These are phyloP conservation scores for Saccharomyces eubayanus DNA, from an alignment of 805 yeast species.

Conservation along the genomic window DNA sequence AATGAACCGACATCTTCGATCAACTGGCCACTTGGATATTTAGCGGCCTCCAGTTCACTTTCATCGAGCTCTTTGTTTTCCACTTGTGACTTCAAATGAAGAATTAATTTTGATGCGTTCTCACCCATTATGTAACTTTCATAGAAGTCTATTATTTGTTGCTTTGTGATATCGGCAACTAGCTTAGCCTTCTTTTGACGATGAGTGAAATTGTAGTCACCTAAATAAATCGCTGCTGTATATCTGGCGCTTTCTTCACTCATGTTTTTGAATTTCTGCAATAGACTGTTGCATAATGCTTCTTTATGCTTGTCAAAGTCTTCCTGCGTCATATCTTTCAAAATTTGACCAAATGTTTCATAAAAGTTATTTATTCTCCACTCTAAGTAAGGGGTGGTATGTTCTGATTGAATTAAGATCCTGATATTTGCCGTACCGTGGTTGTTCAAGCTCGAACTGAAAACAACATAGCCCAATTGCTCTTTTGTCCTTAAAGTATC, in stretches of 20 bases:
- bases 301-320: constrained; percentile 63
- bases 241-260: constrained; percentile 63
- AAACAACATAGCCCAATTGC: constrained; percentile 91
- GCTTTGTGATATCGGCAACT: constrained; percentile 45
- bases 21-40: constrained; percentile 42
- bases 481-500: constrained; percentile 86
- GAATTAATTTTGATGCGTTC: constrained; percentile 38
- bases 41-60: constrained; percentile 16
- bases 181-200: constrained; percentile 49
- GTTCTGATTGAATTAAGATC: constrained; percentile 76
- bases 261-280: constrained; percentile 68
- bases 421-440: constrained; percentile 56
- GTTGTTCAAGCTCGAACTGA: constrained; percentile 60
- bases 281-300: constrained; percentile 56
- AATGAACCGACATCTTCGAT: constrained; percentile 44
- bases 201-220: constrained; percentile 67
- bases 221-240: constrained; percentile 61
- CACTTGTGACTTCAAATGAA: constrained; percentile 52
- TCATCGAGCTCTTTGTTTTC: constrained; percentile 19
- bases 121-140: constrained; percentile 34
- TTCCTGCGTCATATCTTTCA: constrained; percentile 47
- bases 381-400: constrained; percentile 64
- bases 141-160: constrained; percentile 52
- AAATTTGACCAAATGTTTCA: constrained; percentile 35
- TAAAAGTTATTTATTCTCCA: constrained; percentile 67